Percentiles rank a stretch among this genome's conserved stretches.
These are phyloP conservation scores for Fulvia fulva DNA, from an alignment of 2,329 filamentous ascomycete species.

Conservation along the genomic window DNA sequence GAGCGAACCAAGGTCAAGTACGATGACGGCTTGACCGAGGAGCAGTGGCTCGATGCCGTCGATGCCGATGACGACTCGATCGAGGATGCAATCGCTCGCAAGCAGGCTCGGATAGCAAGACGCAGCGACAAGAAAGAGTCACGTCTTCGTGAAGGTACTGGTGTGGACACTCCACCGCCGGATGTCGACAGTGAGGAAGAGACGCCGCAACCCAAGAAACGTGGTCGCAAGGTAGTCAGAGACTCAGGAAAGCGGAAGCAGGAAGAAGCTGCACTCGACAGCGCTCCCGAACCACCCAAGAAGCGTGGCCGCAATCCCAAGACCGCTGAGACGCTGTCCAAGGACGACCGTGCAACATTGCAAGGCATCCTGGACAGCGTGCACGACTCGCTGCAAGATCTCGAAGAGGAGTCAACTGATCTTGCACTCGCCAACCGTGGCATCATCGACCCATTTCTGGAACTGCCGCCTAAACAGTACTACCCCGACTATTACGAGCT, in stretches of 20 bases:
- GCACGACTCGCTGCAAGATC: slow-evolving; percentile 74
- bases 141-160: slow-evolving; percentile 44
- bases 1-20: slow-evolving; percentile 93
- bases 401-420: slow-evolving; percentile 70
- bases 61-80: slow-evolving; percentile 94
- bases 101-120: slow-evolving; percentile 78
- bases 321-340: slow-evolving; percentile 59
- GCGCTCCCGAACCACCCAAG: slow-evolving; percentile 71
- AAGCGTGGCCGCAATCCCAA: slow-evolving; percentile 69
- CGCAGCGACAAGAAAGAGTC: slow-evolving; percentile 72
- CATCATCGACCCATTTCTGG: slow-evolving; percentile 91
- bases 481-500: slow-evolving; percentile 95
- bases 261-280: slow-evolving; percentile 61
- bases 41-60: slow-evolving; percentile 97
- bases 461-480: slow-evolving; percentile 79
- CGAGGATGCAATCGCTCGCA: slow-evolving; percentile 86
- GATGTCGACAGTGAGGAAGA: slow-evolving; percentile 76
- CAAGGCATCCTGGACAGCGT: slow-evolving; percentile 74
- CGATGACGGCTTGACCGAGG: slow-evolving; percentile 94
- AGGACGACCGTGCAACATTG: slow-evolving; percentile 69
- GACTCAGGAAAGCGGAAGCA: slow-evolving; percentile 83
- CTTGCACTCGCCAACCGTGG: slow-evolving; percentile 62
- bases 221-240: slow-evolving; percentile 68
- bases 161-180: slow-evolving; percentile 70
- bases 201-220: slow-evolving; percentile 66